Conservation (phyloP, 106 monocot genomes). For the Platanthera guangdongensis region DNA sequence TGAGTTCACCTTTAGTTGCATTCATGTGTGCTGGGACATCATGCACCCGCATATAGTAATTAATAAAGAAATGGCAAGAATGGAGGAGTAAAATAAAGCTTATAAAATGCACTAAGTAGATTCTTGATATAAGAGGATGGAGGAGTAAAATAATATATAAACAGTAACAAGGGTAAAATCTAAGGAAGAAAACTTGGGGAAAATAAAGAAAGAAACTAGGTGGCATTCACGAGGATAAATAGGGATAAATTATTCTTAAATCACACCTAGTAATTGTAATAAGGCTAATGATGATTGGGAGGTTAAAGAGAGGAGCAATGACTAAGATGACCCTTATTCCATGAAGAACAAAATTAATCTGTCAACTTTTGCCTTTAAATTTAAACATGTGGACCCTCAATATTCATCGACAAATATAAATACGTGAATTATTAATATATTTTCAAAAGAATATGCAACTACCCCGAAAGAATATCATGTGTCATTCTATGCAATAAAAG, state of each 20-base stretch:
- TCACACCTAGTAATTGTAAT: background rate
- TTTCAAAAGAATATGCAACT: background rate
- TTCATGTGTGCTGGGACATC: no score
- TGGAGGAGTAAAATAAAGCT: background rate
- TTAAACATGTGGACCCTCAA: background rate
- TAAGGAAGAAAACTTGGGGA: background rate
- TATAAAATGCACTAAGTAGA: background rate
- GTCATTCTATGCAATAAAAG: background rate
- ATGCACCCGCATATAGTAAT: background rate
- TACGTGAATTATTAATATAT: background rate
- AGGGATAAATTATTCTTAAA: background rate
- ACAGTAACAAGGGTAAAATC: background rate
- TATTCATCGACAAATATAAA: background rate
- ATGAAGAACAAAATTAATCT: background rate
- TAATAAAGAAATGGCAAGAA: background rate
- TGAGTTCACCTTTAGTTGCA: no score
- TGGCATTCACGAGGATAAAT: background rate
- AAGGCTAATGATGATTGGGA: background rate
- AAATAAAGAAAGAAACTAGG: background rate
- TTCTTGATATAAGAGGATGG: background rate
- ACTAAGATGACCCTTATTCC: background rate
- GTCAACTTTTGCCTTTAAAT: background rate
- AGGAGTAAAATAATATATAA: background rate
- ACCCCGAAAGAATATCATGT: background rate
- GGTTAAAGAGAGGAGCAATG: background rate